Evolutionary conservation across 768 basidiomycete species (phyloP).

Genomic region (Termitomyces sp.): DNA sequence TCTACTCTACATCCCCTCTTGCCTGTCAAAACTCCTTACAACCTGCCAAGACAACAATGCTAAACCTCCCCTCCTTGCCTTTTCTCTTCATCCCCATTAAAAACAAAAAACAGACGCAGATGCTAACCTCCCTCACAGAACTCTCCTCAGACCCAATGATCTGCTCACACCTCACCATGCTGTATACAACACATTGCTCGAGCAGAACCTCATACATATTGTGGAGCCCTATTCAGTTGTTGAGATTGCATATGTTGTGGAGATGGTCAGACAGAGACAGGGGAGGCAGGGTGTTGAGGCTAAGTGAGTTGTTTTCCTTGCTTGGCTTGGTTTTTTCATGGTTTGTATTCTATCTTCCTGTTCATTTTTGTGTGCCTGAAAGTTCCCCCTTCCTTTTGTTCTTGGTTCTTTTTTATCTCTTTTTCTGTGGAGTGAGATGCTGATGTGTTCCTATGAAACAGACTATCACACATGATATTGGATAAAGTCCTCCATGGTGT

Average conservation of each 20-base stretch:
- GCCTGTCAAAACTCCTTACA: too few species aligned
- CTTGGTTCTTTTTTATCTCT: too few species aligned
- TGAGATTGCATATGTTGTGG: conserved; percentile 89
- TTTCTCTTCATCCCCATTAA: too few species aligned
- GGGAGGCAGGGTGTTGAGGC: conserved; percentile 86
- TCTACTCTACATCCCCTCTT: too few species aligned
- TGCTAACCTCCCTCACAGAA: conserved; percentile 44
- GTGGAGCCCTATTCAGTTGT: conserved; percentile 95
- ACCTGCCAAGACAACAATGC: too few species aligned
- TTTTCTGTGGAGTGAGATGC: neutral
- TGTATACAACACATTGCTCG: conserved; percentile 95
- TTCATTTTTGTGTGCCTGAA: too few species aligned
- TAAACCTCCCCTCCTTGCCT: too few species aligned
- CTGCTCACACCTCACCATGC: conserved; percentile 86
- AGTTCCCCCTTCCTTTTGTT: too few species aligned
- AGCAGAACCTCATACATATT: conserved; percentile 92
- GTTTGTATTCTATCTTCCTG: too few species aligned
- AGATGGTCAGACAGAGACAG: conserved; percentile 85
- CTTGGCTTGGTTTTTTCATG: too few species aligned
- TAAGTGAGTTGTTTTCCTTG: conserved; percentile 84
- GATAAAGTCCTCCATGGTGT: conserved; percentile 95
- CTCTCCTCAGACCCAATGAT: conserved; percentile 95
- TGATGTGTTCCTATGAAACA: conserved; percentile 26
- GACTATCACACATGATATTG: conserved; percentile 96
- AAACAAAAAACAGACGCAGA: too few species aligned